Percentiles rank a stretch among this genome's conserved stretches.
Conservation (phyloP, 106 monocot genomes). For the Dioscorea dumetorum region DNA sequence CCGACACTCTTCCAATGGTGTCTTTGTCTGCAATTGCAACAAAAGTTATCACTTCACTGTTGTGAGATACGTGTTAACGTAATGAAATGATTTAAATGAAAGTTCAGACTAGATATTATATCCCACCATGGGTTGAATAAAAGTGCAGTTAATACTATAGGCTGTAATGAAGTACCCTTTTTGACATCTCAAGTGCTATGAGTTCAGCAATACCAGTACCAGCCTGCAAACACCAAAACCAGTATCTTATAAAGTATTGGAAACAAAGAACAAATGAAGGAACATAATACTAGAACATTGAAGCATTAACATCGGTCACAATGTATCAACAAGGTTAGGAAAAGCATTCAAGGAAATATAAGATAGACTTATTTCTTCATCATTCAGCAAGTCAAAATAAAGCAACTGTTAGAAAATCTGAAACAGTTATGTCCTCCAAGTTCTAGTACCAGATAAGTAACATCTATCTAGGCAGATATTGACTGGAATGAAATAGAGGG, state of each 20-base stretch:
- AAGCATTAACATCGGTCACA: too few species aligned
- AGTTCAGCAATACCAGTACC: slow-evolving; percentile 94
- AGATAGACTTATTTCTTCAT: too few species aligned
- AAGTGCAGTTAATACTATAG: background rate
- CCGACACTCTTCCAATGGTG: slow-evolving; percentile 68
- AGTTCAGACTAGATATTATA: background rate
- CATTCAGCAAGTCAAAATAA: too few species aligned
- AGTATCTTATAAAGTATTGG: background rate
- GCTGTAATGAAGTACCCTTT: slow-evolving; percentile 32
- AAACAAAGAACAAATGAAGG: background rate
- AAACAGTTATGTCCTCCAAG: too few species aligned
- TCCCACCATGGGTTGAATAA: background rate
- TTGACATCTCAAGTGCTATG: slow-evolving; percentile 91
- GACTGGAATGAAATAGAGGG: too few species aligned
- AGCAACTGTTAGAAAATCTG: too few species aligned
- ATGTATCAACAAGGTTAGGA: too few species aligned
- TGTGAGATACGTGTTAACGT: background rate
- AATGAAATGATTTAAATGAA: background rate
- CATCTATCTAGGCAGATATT: too few species aligned
- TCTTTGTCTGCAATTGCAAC: slow-evolving; percentile 45
- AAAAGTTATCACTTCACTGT: background rate
- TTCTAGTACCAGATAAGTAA: too few species aligned
- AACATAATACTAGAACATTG: background rate
- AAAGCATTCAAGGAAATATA: too few species aligned
- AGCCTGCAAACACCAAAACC: slow-evolving; percentile 35